Conservation (phyloP, 1,284 basidiomycete genomes). For the Laetiporus sulphureus region DNA sequence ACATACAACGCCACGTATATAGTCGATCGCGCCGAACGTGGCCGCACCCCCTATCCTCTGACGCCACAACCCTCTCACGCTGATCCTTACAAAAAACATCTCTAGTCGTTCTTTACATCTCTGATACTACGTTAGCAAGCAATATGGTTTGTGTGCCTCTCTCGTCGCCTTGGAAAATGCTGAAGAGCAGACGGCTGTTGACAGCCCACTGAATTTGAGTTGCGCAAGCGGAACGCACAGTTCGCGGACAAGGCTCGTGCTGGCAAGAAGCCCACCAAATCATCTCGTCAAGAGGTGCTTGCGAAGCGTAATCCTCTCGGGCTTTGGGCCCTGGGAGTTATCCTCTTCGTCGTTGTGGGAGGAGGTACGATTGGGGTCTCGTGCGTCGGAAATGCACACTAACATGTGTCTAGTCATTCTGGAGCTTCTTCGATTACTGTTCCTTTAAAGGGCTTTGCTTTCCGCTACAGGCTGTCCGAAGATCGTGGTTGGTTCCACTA, state of each 20-base stretch:
- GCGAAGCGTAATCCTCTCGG: conserved; percentile 66
- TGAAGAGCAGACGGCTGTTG: too few species aligned
- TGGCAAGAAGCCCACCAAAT: conserved; percentile 69
- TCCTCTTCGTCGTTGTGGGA: conserved; percentile 69
- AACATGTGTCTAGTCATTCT: conserved; percentile 66
- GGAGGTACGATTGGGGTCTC: too few species aligned
- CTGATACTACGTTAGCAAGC: background rate
- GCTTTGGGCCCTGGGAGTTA: conserved; percentile 59
- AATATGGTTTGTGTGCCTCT: conserved; percentile 26
- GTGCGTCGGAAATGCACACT: too few species aligned
- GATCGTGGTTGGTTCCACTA: too few species aligned
- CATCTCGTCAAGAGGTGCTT: conserved; percentile 62
- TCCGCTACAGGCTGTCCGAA: too few species aligned
- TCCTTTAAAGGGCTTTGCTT: conserved; percentile 44
- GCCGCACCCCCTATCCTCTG: background rate
- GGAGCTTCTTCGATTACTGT: conserved; percentile 58
- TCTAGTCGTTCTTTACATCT: conserved; percentile 6
- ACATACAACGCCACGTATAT: conserved; percentile 16
- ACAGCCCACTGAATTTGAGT: conserved; percentile 62
- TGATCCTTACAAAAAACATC: too few species aligned
- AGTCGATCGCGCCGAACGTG: conserved; percentile 8
- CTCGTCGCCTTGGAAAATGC: too few species aligned
- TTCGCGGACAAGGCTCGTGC: conserved; percentile 64
- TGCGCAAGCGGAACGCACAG: conserved; percentile 70
- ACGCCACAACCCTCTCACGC: background rate